Evolutionary conservation across 495 filamentous ascomycete genomes (phyloP), one percentile per base, ranked within the genome.

Genomic region (Ascodesmis nigricans): DNA sequence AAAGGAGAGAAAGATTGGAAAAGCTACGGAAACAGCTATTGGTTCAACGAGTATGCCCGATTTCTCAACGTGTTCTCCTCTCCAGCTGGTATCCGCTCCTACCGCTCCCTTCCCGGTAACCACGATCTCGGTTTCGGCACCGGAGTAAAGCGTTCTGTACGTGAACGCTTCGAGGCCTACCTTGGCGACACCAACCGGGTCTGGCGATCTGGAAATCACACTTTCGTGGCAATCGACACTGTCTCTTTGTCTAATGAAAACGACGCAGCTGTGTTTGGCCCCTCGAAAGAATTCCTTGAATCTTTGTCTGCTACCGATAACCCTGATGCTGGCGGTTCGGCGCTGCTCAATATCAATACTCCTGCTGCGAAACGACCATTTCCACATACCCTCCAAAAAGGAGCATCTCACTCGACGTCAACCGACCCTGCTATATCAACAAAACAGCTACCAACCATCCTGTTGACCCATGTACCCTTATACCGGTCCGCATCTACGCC

Each of bases 61-160:
- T 93, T 92, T 45, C 65, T 67, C 5, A 59, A 64, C 22, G 81
- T 91, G 36, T 93, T 91, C 52, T 57, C 75, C 23, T 55, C 69
- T 5, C 68, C 65, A 8, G 78, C 72, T 65, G 52, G 63, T 28
- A 46, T 78, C 38, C 75, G 68, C 58, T 60, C 91, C 25, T 69
- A 93, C 27, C 67, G 74, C 2, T 79, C 70, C 43, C 49, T 99
- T 14, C 90, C 90, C 0, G 90, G 87, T 4, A 99, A 99, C 42
- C 90, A 99, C 53, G 90, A 99, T 53, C 57, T 93, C n/a, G 90
- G 90, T 1, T 84, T 99, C 45, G 90, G 78, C 1, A 67, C 65
- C 17, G 75, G 81, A 13, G 73, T 99, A 33, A 75, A 87, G 46
- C 45, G 72, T 16, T 57, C 74, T 0, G 78, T 91, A 8, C 64